A percentile compares a stretch with the other conserved stretches of the same genome.
phyloP scores from a whole-genome alignment of 345 rosid genomes.

The Angophora floribunda region DNA sequence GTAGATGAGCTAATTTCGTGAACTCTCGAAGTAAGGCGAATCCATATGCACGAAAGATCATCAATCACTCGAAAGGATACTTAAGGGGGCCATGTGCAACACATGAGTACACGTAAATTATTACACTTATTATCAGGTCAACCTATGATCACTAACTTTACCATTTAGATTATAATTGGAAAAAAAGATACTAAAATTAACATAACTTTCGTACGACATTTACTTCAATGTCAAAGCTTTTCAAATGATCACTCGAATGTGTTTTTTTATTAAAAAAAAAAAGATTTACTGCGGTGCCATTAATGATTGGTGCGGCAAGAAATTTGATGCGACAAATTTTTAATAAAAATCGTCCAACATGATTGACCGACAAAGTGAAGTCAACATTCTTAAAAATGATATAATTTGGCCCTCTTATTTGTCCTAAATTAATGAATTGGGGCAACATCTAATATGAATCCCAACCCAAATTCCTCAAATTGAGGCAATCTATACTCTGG shows the following conservation, averaged over 20 bases:
- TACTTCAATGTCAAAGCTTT: too few species aligned
- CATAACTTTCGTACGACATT: background rate
- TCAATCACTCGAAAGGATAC: too few species aligned
- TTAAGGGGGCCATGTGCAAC: too few species aligned
- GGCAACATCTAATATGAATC: background rate
- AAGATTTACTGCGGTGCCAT: rapidly evolving
- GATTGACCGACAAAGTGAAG: background rate
- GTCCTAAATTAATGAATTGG: background rate
- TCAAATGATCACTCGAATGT: rapidly evolving
- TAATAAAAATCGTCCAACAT: rapidly evolving
- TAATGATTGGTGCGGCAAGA: background rate
- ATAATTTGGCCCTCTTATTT: background rate
- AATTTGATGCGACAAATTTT: background rate
- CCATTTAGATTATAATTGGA: background rate
- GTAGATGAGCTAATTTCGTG: too few species aligned
- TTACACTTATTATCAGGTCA: too few species aligned
- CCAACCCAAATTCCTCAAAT: background rate
- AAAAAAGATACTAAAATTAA: background rate
- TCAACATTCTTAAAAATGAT: background rate
- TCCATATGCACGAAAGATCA: too few species aligned
- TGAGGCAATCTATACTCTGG: background rate
- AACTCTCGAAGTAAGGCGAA: too few species aligned
- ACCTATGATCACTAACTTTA: too few species aligned
- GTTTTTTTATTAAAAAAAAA: too few species aligned
- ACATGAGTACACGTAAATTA: too few species aligned